A percentile compares a stretch with the other conserved stretches of the same genome.
Evolutionary conservation across 306 rosid species (phyloP).

Genomic region (Phaseolus lunatus): DNA sequence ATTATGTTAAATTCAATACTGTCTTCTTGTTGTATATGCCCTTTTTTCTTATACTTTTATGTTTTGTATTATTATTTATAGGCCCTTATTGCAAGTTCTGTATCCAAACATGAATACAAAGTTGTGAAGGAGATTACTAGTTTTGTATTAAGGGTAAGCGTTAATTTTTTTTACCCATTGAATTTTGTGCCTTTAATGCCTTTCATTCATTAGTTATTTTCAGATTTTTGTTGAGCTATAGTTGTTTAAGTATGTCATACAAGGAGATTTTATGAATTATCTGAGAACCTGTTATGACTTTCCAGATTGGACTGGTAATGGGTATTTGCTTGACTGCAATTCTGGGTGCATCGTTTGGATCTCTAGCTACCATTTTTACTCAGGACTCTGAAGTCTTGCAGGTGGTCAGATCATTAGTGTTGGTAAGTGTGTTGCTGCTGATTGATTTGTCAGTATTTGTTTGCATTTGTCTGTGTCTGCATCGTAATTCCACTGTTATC

Average conservation of each 20-base stretch:
- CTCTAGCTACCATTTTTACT: slow-evolving; percentile 82
- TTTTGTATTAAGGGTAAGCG: slow-evolving; percentile 65
- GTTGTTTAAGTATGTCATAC: slow-evolving; percentile 33
- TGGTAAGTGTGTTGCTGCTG: slow-evolving; percentile 66
- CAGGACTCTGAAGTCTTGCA: slow-evolving; percentile 79
- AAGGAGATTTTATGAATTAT: slow-evolving; percentile 35
- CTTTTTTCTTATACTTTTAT: slow-evolving; percentile 41
- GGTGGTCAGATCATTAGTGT: slow-evolving; percentile 70
- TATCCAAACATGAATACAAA: slow-evolving; percentile 81
- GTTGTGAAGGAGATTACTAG: slow-evolving; percentile 72
- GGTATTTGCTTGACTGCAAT: slow-evolving; percentile 74
- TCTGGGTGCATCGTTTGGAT: slow-evolving; percentile 80
- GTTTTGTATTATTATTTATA: slow-evolving; percentile 44
- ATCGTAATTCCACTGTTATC: slow-evolving; percentile 38
- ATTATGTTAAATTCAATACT: background rate
- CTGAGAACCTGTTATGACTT: slow-evolving; percentile 48
- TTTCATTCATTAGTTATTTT: slow-evolving; percentile 23
- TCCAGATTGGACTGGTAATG: slow-evolving; percentile 79
- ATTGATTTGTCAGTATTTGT: slow-evolving; percentile 30
- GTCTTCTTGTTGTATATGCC: slow-evolving; percentile 16
- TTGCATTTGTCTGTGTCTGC: slow-evolving; percentile 4
- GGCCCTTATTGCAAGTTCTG: slow-evolving; percentile 89
- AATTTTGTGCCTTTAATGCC: slow-evolving; percentile 35
- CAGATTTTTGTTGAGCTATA: slow-evolving; percentile 6
- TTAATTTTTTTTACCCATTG: slow-evolving; percentile 29